phyloP scores from a whole-genome alignment of 768 basidiomycete genomes.

The Neoboletus brunneissimus region DNA sequence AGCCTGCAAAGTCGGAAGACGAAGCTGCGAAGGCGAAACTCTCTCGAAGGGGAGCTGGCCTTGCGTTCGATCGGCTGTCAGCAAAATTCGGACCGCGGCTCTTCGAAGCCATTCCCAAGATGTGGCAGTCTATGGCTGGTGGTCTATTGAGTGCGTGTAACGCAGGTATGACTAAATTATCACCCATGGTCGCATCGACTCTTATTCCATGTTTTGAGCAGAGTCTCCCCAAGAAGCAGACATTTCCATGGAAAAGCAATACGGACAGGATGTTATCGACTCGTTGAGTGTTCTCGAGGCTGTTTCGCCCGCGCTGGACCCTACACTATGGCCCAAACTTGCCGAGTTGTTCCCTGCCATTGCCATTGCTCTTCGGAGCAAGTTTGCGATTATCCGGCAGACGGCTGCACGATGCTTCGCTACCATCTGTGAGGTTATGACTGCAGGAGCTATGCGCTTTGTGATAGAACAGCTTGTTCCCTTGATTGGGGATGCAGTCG shows the following conservation, averaged over 20 bases:
- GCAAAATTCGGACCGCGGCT: conserved; percentile 68
- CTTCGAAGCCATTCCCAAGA: conserved; percentile 79
- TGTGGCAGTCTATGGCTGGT: conserved; percentile 92
- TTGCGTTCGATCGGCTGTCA: conserved; percentile 80
- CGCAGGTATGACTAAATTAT: conserved; percentile 47
- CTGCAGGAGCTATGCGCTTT: conserved; percentile 79
- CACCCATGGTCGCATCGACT: not conserved
- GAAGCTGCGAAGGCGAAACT: conserved; percentile 65
- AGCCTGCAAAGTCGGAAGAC: conserved; percentile 41
- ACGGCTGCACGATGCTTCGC: conserved; percentile 85
- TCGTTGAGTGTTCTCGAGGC: conserved; percentile 87
- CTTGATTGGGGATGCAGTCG: conserved; percentile 72
- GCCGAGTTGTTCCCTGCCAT: conserved; percentile 73
- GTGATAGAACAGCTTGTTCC: conserved; percentile 87
- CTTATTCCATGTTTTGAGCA: conserved; percentile 24
- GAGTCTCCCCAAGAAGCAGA: conserved; percentile 61
- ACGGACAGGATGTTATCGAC: conserved; percentile 90
- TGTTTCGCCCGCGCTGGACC: conserved; percentile 71
- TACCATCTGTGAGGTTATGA: conserved; percentile 83
- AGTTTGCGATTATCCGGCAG: conserved; percentile 87
- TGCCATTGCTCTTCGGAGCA: conserved; percentile 73
- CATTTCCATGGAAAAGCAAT: conserved; percentile 61
- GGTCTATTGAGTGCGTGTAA: conserved; percentile 68
- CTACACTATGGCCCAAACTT: conserved; percentile 66
- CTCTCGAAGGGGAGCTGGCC: conserved; percentile 79